Base-by-base conservation (phyloP, 805 yeast species). In the Hagleromyces aurorensis region DNA sequence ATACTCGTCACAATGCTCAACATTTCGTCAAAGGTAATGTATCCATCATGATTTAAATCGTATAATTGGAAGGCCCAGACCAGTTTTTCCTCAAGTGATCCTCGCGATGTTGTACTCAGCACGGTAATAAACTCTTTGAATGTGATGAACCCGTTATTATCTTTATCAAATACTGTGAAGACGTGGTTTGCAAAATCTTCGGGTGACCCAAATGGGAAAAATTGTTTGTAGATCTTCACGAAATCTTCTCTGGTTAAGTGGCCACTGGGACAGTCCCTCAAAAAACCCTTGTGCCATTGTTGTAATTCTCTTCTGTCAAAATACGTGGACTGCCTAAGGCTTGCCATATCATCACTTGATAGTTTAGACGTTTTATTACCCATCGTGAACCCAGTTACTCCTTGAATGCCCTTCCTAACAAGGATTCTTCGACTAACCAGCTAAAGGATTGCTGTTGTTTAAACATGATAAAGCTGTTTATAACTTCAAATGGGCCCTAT, bases 181-280 rank as follows among this genome's bases (percentile, higher is more conserved):
- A 93, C 78, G 44, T 78, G 81, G 34, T 75, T 82, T 33, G 96
- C 84, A 60, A 85, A 91, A 35, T 85, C 89, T 3, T 81, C 72
- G 1, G 98, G 96, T 48, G 89, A 95, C 0, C 99, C 99, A 64
- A 91, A 91, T 12, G 99, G 99, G 66, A 91, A 91, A 57, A 89
- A 91, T 51, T 91, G 97, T 54, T 84, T 84, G 62, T 87, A 93
- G 12, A 91, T 87, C 56, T 83, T 84, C 43, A 80, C 75, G 55
- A 91, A 85, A 50, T 91, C 97, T 27, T 79, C 83, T 48, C 78
- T 80, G 3, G 86, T 74, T 16, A 91, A 65, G 52, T 79, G 87
- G 1, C 97, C 97, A 19, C 75, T 67, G 1, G 96, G 96, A 54
- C 96, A 89, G 55, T 91, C 98, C 50, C 96, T 70, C 23, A 80